A percentile compares a stretch with the other conserved stretches of the same genome.
phyloP scores from a whole-genome alignment of 2,329 filamentous ascomycete genomes.

The Pestalotiopsis sp. region DNA sequence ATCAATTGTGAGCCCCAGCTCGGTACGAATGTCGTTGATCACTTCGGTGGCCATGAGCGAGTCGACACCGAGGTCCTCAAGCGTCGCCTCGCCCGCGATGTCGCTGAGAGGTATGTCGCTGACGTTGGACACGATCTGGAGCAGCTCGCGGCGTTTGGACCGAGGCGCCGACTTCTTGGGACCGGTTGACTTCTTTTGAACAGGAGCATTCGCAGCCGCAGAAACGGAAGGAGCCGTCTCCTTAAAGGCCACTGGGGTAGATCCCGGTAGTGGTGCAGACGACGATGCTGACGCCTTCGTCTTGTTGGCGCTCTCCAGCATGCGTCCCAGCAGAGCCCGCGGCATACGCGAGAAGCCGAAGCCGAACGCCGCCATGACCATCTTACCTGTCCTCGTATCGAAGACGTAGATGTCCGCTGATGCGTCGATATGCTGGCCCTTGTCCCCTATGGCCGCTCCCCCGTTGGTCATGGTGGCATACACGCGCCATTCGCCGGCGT shows the following conservation, averaged over 20 bases:
- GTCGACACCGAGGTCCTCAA: conserved; percentile 23
- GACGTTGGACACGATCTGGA: conserved; percentile 21
- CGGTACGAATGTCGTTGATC: conserved; percentile 18
- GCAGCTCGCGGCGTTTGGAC: conserved; percentile 4
- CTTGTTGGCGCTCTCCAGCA: conserved; percentile 19
- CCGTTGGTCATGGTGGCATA: conserved; percentile 20
- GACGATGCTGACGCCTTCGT: background rate
- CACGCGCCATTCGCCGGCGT: conserved; percentile 19
- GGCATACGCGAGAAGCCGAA: conserved; percentile 18
- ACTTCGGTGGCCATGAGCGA: conserved; percentile 22
- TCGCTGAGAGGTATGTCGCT: conserved; percentile 21
- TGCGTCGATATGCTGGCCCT: background rate
- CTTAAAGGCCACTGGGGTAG: background rate
- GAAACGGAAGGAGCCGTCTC: background rate
- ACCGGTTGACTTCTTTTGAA: background rate
- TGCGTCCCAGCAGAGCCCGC: conserved; percentile 12
- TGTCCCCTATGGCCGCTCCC: conserved; percentile 5
- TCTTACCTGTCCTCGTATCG: conserved; percentile 17
- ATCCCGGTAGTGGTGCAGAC: too few species aligned
- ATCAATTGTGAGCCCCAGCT: conserved; percentile 18
- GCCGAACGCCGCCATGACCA: conserved; percentile 22
- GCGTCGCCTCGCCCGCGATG: conserved; percentile 1
- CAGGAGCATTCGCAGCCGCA: background rate
- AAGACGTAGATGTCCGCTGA: conserved; percentile 21
- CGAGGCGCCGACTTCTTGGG: too few species aligned